Percentiles rank a stretch among this genome's conserved stretches.
These are phyloP conservation scores for Mycena amicta DNA, from an alignment of 768 basidiomycete species.

Conservation along the genomic window DNA sequence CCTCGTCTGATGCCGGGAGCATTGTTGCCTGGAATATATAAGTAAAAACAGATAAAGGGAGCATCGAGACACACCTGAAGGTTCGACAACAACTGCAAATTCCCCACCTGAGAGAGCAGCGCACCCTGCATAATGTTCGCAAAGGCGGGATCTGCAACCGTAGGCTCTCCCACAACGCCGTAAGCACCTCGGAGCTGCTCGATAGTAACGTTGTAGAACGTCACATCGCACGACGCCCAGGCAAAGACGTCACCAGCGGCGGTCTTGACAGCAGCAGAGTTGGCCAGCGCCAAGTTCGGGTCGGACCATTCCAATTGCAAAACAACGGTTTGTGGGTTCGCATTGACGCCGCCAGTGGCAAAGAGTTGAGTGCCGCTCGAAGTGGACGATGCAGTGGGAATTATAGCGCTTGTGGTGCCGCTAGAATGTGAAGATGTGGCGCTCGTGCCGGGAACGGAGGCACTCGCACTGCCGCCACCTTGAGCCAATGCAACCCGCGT, in stretches of 20 bases:
- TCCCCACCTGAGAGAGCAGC: slow-evolving; percentile 13
- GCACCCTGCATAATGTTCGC: slow-evolving; percentile 13
- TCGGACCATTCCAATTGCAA: slow-evolving; percentile 10
- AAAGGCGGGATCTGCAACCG: slow-evolving; percentile 3
- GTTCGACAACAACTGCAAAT: slow-evolving; percentile 10
- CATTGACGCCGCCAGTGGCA: background rate
- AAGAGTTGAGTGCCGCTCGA: background rate
- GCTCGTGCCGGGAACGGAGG: background rate
- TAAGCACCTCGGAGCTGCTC: slow-evolving; percentile 4
- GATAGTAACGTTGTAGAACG: slow-evolving; percentile 15
- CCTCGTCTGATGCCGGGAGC: slow-evolving; percentile 3
- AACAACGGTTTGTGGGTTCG: slow-evolving; percentile 14
- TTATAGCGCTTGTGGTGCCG: background rate
- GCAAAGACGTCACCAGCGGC: slow-evolving; percentile 6
- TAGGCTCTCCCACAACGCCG: background rate
- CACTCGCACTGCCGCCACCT: background rate
- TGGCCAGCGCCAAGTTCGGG: background rate
- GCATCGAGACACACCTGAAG: slow-evolving; percentile 6
- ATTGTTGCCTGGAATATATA: slow-evolving; percentile 7
- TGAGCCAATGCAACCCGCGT: background rate
- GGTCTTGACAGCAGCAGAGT: background rate
- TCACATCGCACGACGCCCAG: slow-evolving; percentile 12
- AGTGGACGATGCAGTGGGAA: background rate
- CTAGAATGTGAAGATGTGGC: background rate
- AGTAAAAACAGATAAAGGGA: too few species aligned